Evolutionary conservation across 371 early-diverging fungal genomes (phyloP), one percentile per base, ranked within the genome.

Genomic region (Syncephalastrum contaminatum): DNA sequence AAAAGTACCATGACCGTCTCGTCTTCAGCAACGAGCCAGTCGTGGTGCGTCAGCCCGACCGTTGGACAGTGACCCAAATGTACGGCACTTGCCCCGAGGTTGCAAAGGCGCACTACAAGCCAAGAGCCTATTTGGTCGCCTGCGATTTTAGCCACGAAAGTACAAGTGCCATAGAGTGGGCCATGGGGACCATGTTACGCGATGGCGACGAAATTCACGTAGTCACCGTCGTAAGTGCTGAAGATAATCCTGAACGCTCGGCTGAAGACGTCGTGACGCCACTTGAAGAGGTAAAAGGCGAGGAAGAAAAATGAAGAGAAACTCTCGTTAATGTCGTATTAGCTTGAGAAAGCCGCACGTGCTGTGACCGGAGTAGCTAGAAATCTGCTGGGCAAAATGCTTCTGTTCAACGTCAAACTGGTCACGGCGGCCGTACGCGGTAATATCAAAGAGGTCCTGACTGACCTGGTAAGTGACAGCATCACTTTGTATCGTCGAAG

Each of bases 101-200:
- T 15, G 46, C 49, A 18, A 36, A 50, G 15, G 43, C 22, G 48
- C 16, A 18, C 45, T 30, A 61, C 12, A 51, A 45, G 8, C 42
- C 58, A 3, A 55, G 72, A 45, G 49, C 56, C 0, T 78, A 78
- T 50, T 27, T 78, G 0, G 67, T 78, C 7, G 75, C 75, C 2
- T 70, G 70, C 47, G 75, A 78, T 60, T 74, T 74, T 51, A 70
- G 75, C 52, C 65, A 69, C 3, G 75, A 72, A 55, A 75, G 75
- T 43, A 54, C 60, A 21, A 59, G 64, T 30, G 73, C 75, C 5
- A 67, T 79, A 13, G 82, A 84, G 47, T 84, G 85, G 85, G 73
- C 82, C 1, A 70, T 80, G 60, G 77, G 75, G 0, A 84, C 85
- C 0, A 75, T 82, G 44, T 68, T 84, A 59, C 72, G 85, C 36